Conservation (phyloP, 2,329 filamentous ascomycete species). For the Cladosporium sp. region DNA sequence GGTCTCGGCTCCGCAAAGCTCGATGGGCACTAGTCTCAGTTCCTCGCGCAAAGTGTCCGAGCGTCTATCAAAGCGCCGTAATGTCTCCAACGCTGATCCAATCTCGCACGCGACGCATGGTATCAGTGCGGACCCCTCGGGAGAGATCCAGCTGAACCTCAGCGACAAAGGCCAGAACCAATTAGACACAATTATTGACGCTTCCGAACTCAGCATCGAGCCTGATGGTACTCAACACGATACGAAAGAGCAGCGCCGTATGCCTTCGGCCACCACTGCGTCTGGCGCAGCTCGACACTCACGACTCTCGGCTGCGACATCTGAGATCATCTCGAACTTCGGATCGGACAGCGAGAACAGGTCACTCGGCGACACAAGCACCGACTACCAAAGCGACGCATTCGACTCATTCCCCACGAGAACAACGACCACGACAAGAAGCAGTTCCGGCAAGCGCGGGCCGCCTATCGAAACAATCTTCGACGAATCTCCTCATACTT, state of each 20-base stretch:
- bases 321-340: conserved; percentile 63
- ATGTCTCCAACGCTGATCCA: conserved; percentile 35
- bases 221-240: conserved; percentile 3
- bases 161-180: conserved; percentile 6
- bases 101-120: conserved; percentile 19
- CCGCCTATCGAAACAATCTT: conserved; percentile 76
- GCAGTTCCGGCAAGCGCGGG: conserved; percentile 66
- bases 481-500: conserved; percentile 63
- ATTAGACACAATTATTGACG: not conserved
- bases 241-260: conserved; percentile 22
- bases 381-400: conserved; percentile 76
- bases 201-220: not conserved
- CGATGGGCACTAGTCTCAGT: conserved; percentile 42
- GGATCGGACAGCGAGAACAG: conserved; percentile 69
- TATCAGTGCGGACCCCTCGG: conserved; percentile 15
- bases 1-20: conserved; percentile 35
- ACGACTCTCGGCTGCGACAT: conserved; percentile 57
- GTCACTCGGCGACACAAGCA: conserved; percentile 73
- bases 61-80: conserved; percentile 40
- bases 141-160: conserved; percentile 30
- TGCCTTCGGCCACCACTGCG: conserved; percentile 22
- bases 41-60: conserved; percentile 38
- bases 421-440: conserved; percentile 65
- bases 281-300: conserved; percentile 26
- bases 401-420: conserved; percentile 75